Conservation (phyloP, 768 basidiomycete genomes). For the Mycena rosella region DNA sequence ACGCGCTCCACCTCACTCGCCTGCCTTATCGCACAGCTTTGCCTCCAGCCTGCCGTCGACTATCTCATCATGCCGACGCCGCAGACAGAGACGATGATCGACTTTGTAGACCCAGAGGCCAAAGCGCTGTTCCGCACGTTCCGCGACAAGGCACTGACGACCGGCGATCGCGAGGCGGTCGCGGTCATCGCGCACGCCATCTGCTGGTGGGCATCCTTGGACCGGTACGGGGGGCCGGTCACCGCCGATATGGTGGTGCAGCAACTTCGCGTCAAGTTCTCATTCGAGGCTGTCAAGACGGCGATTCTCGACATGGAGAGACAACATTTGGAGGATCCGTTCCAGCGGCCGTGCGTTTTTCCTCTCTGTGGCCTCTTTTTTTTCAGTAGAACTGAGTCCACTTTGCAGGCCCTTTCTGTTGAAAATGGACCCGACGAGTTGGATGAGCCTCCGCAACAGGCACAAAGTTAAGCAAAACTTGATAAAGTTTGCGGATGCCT, state of each 20-base stretch:
- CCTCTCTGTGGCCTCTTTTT: neutral
- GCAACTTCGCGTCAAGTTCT: constrained; percentile 4
- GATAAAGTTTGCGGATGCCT: neutral
- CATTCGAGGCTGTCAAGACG: neutral
- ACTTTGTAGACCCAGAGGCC: neutral
- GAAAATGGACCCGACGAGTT: constrained; percentile 5
- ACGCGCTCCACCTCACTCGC: neutral
- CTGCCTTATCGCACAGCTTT: neutral
- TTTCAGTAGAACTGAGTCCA: neutral
- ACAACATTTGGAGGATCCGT: neutral
- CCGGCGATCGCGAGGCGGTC: constrained; percentile 7
- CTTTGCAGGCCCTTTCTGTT: neutral
- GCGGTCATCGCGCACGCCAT: constrained; percentile 14
- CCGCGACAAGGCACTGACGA: constrained; percentile 14
- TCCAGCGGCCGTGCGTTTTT: constrained; percentile 9
- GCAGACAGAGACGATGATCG: neutral
- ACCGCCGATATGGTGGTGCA: neutral
- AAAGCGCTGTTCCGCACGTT: constrained; percentile 1
- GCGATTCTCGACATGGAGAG: constrained; percentile 7
- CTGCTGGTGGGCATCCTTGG: constrained; percentile 16
- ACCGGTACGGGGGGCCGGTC: neutral
- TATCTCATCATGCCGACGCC: constrained; percentile 15
- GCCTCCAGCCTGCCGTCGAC: neutral
- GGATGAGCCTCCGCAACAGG: neutral
- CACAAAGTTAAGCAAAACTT: neutral